Percentiles rank a stretch among this genome's conserved stretches.
Evolutionary conservation across 495 filamentous ascomycete genomes (phyloP).

Genomic region (Filosporella fistucella): DNA sequence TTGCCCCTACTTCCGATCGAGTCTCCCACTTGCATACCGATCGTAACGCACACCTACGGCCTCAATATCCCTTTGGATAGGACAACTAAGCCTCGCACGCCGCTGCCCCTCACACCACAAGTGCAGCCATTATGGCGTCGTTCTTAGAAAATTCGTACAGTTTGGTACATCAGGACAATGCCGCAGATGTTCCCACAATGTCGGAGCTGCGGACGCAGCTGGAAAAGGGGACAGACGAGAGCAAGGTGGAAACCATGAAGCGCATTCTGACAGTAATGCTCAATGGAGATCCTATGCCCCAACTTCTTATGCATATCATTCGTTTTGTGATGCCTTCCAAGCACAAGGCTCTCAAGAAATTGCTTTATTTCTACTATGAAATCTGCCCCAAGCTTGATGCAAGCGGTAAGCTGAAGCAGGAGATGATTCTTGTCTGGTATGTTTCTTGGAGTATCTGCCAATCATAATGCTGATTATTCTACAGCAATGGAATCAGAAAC

Average conservation of each 20-base stretch:
- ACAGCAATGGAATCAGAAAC: conserved; percentile 94
- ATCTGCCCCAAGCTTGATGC: conserved; percentile 94
- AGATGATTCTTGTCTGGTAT: conserved; percentile 99
- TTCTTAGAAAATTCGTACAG: conserved; percentile 94
- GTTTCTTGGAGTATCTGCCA: not conserved
- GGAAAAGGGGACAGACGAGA: conserved; percentile 96
- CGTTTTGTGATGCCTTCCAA: conserved; percentile 98
- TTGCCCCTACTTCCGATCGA: conserved; percentile 8
- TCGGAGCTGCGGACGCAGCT: conserved; percentile 90
- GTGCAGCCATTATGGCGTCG: conserved; percentile 71
- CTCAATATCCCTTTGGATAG: conserved; percentile 13
- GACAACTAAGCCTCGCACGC: conserved; percentile 14
- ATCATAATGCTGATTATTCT: conserved; percentile 1
- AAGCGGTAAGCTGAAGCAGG: conserved; percentile 92
- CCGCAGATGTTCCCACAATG: conserved; percentile 82
- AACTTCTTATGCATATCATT: conserved; percentile 98
- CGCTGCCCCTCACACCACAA: conserved; percentile 6
- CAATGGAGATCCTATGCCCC: conserved; percentile 93
- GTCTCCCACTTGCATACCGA: not conserved
- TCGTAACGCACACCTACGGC: conserved; percentile 9
- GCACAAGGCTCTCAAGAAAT: conserved; percentile 94
- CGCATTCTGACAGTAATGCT: conserved; percentile 95
- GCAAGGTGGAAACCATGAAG: conserved; percentile 98
- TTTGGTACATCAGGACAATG: conserved; percentile 91
- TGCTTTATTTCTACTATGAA: conserved; percentile 99